phyloP scores from a whole-genome alignment of 257 asterid species.

The Primulina tabacum region DNA sequence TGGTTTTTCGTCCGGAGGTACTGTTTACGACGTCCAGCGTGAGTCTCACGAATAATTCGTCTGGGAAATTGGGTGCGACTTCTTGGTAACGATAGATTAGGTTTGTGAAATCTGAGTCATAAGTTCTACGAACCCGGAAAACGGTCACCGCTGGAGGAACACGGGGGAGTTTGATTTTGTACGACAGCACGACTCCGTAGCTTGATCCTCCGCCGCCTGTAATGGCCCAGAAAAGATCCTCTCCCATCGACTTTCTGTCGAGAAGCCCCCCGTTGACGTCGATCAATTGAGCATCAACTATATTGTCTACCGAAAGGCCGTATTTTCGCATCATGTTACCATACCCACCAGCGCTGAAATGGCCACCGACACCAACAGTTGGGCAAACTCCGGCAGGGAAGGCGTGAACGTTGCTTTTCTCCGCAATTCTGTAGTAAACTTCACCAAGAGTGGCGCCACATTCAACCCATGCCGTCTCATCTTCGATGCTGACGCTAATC shows the following conservation, averaged over 20 bases:
- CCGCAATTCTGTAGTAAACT: slow-evolving; percentile 26
- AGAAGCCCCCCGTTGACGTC: slow-evolving; percentile 26
- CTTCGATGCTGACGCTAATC: neutral
- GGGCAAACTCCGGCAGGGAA: slow-evolving; percentile 28
- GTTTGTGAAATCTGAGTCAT: slow-evolving; percentile 7
- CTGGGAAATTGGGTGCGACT: slow-evolving; percentile 15
- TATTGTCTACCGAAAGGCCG: slow-evolving; percentile 27
- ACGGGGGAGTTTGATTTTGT: slow-evolving; percentile 16
- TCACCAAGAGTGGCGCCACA: slow-evolving; percentile 30
- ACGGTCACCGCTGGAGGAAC: slow-evolving; percentile 19
- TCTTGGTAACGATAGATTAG: slow-evolving; percentile 17
- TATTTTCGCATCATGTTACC: slow-evolving; percentile 25
- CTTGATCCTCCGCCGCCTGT: slow-evolving; percentile 36
- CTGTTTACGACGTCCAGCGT: slow-evolving; percentile 3
- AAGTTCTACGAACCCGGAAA: slow-evolving; percentile 18
- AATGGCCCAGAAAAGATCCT: slow-evolving; percentile 32
- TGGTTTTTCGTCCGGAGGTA: neutral
- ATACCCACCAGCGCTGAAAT: slow-evolving; percentile 29
- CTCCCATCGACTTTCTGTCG: slow-evolving; percentile 28
- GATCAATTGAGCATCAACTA: slow-evolving; percentile 26
- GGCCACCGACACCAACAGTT: slow-evolving; percentile 30
- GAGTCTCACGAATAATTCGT: slow-evolving; percentile 20
- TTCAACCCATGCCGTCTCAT: slow-evolving; percentile 30
- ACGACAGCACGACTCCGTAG: slow-evolving; percentile 29
- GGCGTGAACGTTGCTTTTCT: slow-evolving; percentile 21